Base-by-base conservation (phyloP, 768 basidiomycete species). In the Leccinum olivaceopallidum region DNA sequence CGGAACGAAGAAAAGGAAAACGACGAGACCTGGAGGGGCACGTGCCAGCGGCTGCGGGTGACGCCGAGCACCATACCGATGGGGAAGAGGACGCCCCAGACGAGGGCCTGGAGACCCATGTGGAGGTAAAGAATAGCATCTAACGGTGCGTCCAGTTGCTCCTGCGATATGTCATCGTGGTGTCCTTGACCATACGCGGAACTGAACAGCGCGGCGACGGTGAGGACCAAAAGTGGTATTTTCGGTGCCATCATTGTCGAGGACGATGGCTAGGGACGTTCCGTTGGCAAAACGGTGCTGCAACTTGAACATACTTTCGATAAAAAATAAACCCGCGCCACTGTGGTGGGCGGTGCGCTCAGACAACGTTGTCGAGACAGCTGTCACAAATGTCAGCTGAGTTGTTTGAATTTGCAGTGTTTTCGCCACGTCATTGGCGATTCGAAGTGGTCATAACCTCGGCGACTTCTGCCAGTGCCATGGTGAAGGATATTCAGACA, bases 21-120 rank as follows among this genome's bases (percentile, higher is more conserved):
- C 5, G 3, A 56, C 52, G 34, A 51, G 26, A 63, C 90, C 76
- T 96, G 95, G 5, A 94, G 71, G 6, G 95, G 94, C 51, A 95
- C 93, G 73, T 97, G 95, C 87, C 90, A 95, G 67, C 86, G 83
- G 72, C 92, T 94, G 60, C 86, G 80, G 22, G 85, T 76, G 22
- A 92, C 76, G 16, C 88, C 88, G 6, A 91, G 74, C 1, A 90
- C 86, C 89, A 90, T 90, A 26, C 88, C 95, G 10, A 87, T 79
- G 0, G 95, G 95, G 69, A 96, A 97, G 34, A 94, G 70, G 3
- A 96, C 67, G 4, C 92, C 93, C 95, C 95, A 97, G 5, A 90
- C 86, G 9, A 81, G 66, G 4, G 81, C 84, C 66, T 97, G 95
- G 14, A 96, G 72, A 32, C 80, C 78, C 55, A 95, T 94, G 71